A percentile compares a stretch with the other conserved stretches of the same genome.
These are phyloP conservation scores for Prunus salicina DNA, from an alignment of 306 rosid species.

Conservation along the genomic window DNA sequence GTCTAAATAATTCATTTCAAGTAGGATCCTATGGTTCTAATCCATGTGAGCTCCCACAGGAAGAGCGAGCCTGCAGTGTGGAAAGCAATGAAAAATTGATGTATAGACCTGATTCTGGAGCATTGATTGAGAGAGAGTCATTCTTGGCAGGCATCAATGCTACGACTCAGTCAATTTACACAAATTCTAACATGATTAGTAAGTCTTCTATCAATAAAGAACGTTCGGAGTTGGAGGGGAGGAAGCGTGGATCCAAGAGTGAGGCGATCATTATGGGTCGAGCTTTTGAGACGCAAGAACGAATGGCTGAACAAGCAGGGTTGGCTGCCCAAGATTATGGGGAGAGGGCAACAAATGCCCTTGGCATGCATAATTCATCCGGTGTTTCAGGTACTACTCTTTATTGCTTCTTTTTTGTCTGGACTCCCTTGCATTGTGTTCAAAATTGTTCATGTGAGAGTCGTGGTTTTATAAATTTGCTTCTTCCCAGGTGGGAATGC, in stretches of 20 bases:
- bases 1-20: constrained; percentile 32
- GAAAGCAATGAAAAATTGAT: constrained; percentile 33
- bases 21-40: constrained; percentile 45
- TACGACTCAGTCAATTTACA: constrained; percentile 25
- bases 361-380: constrained; percentile 37
- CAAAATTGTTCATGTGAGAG: neutral
- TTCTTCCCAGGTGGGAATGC: constrained; percentile 24
- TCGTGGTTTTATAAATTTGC: neutral
- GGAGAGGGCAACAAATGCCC: constrained; percentile 32
- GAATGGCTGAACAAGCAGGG: constrained; percentile 36
- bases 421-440: neutral
- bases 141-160: constrained; percentile 29
- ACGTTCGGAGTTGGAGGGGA: constrained; percentile 26
- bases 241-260: constrained; percentile 27
- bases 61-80: constrained; percentile 27
- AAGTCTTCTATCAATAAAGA: constrained; percentile 36
- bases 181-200: constrained; percentile 22
- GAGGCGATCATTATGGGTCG: constrained; percentile 35
- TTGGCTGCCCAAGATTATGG: constrained; percentile 33
- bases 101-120: constrained; percentile 32
- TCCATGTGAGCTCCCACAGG: constrained; percentile 30
- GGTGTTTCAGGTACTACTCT: constrained; percentile 30
- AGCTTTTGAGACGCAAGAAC: constrained; percentile 38
- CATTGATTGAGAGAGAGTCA: constrained; percentile 28
- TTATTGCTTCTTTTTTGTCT: neutral